Evolutionary conservation across 139 green algal genomes (phyloP).

Genomic region (Axilococcus clingmanii): DNA sequence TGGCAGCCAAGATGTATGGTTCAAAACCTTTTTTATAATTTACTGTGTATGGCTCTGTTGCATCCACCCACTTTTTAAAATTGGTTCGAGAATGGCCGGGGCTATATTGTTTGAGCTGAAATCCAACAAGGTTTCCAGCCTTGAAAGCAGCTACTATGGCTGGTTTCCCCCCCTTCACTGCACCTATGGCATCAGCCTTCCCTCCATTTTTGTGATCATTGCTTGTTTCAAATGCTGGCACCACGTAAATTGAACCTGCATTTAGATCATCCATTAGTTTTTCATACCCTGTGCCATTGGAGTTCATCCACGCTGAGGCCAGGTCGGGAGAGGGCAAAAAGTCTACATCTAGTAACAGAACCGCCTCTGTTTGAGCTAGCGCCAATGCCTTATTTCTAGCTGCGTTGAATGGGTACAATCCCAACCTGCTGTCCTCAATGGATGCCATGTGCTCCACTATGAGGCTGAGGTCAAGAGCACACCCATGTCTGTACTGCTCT

Average conservation of each 20-base stretch:
- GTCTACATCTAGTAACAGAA: slow-evolving; percentile 32
- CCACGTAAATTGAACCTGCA: neutral
- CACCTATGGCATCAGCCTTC: neutral
- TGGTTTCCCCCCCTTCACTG: neutral
- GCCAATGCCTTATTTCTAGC: slow-evolving; percentile 11
- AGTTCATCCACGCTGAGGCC: neutral
- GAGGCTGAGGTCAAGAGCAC: slow-evolving; percentile 8
- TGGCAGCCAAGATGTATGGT: slow-evolving; percentile 25
- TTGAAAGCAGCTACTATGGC: neutral
- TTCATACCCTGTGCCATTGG: neutral
- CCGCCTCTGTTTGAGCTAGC: slow-evolving; percentile 9
- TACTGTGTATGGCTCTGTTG: slow-evolving; percentile 15
- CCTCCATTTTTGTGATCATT: neutral
- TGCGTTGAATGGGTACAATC: slow-evolving; percentile 15
- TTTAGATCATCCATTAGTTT: neutral
- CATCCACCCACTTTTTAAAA: neutral
- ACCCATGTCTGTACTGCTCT: neutral
- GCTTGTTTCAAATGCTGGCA: slow-evolving; percentile 3
- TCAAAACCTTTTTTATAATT: slow-evolving; percentile 31
- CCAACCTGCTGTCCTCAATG: neutral
- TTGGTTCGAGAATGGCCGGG: neutral
- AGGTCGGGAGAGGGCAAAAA: slow-evolving; percentile 14
- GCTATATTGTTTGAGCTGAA: slow-evolving; percentile 4
- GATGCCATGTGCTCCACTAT: slow-evolving; percentile 5
- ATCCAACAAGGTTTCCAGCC: neutral